Base-by-base conservation (phyloP, 495 filamentous ascomycete genomes). In the Bombardia bombarda region DNA sequence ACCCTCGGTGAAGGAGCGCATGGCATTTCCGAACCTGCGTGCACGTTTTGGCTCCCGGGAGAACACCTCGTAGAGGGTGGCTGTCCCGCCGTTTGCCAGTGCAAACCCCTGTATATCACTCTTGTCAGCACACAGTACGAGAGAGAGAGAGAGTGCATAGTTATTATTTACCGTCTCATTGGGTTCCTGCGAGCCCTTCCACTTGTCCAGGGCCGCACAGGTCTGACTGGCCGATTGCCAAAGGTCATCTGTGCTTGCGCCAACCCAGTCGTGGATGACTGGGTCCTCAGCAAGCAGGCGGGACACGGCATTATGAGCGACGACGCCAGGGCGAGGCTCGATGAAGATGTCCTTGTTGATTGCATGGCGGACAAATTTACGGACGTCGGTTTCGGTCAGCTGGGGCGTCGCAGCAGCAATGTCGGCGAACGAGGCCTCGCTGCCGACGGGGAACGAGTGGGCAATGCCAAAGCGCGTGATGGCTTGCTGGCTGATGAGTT, bases 91-190 rank as follows among this genome's bases (percentile, higher is more conserved):
- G 20, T 28, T n/a, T 12, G 28, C 20, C 2, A 40, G 31, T 7
- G 32, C 32, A 5, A 34, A 34, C 14, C 14, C 32, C 32, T 7
- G 32, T 6, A 7, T 6, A 34, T 34, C 7, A 8, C 5, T 7
- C 32, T 8, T 6, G 7, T 34, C 32, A 16, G 32, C 14, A 8
- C 16, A 5, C 32, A 34, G n/a, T n/a, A n/a, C n/a, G n/a, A n/a
- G n/a, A n/a, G n/a, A n/a, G n/a, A n/a, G n/a, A n/a, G n/a, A n/a
- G n/a, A n/a, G n/a, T n/a, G n/a, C n/a, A 5, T 5, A 7, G 32
- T 7, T n/a, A n/a, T 36, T 44, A 17, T 21, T 44, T 9, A 14
- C 47, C 21, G 47, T 40, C 14, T 49, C 36, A 17, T 30, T 49
- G 1, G 47, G 47, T n/a, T 45, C 36, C n/a, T 36, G 24, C 6